Conservation (phyloP, 2,329 filamentous ascomycete genomes). For the Alternaria sp. region DNA sequence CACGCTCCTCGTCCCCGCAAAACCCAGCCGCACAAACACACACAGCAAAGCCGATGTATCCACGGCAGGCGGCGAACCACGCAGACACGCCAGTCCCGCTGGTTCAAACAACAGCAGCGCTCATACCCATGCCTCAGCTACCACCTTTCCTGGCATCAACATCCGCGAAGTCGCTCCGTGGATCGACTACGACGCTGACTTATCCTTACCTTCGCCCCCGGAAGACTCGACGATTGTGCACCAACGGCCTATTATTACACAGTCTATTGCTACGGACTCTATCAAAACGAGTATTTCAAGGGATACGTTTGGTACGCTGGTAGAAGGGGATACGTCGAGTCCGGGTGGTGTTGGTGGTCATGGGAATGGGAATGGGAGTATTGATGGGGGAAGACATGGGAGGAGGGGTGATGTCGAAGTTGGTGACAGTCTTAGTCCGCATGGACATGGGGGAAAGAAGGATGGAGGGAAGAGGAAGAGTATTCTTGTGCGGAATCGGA, state of each 20-base stretch:
- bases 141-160: conserved; percentile 8
- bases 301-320: not conserved
- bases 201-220: not conserved
- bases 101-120: conserved; percentile 17
- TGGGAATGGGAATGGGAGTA: not conserved
- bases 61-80: not conserved
- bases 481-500: conserved; percentile 13
- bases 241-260: conserved; percentile 1
- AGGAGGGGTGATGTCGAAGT: conserved; percentile 1
- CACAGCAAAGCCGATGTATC: not conserved
- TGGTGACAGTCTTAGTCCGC: not conserved
- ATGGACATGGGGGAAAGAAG: not conserved
- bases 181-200: conserved; percentile 20
- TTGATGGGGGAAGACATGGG: not conserved
- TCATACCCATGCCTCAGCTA: conserved; percentile 10
- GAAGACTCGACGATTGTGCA: not conserved
- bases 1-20: not conserved
- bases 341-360: not conserved
- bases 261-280: not conserved
- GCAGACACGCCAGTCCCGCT: not conserved
- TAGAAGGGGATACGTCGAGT: not conserved
- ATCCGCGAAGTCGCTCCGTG: conserved; percentile 35
- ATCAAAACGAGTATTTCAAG: not conserved
- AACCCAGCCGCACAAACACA: not conserved
- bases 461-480: conserved; percentile 11